Evolutionary conservation across 139 green algal species (phyloP).

Genomic region (Tetraselmis chui): DNA sequence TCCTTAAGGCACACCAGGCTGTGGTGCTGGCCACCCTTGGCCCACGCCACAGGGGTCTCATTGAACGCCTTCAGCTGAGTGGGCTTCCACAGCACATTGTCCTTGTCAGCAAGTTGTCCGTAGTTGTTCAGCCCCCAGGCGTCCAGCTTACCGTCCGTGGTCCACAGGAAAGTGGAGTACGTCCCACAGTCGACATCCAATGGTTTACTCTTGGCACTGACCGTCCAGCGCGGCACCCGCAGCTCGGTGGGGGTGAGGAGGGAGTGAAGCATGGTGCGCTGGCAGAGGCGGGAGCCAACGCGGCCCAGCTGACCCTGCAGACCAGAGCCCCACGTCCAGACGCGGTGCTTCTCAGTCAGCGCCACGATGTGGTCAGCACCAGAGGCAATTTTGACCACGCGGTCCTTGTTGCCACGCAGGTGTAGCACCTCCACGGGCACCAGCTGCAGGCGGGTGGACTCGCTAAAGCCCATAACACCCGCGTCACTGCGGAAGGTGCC

Average conservation of each 20-base stretch:
- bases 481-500: constrained; percentile 74
- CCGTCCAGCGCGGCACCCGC: background rate
- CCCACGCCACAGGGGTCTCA: background rate
- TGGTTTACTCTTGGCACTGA: constrained; percentile 9
- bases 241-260: constrained; percentile 45
- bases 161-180: constrained; percentile 65
- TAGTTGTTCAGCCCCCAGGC: constrained; percentile 88
- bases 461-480: constrained; percentile 62
- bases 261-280: constrained; percentile 21
- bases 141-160: constrained; percentile 44
- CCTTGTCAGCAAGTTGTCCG: constrained; percentile 64
- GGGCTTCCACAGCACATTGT: background rate
- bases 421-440: constrained; percentile 3
- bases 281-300: constrained; percentile 30
- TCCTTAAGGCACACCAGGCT: constrained; percentile 58
- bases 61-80: background rate
- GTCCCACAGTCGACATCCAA: constrained; percentile 53
- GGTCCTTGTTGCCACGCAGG: constrained; percentile 6
- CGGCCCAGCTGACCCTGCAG: constrained; percentile 77
- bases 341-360: constrained; percentile 41
- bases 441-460: constrained; percentile 24
- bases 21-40: constrained; percentile 78
- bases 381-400: constrained; percentile 46
- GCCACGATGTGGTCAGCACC: constrained; percentile 63
- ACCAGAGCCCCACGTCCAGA: constrained; percentile 77